These are phyloP conservation scores for Penicillium cataractarum DNA, from an alignment of 495 filamentous ascomycete species.

Conservation along the genomic window DNA sequence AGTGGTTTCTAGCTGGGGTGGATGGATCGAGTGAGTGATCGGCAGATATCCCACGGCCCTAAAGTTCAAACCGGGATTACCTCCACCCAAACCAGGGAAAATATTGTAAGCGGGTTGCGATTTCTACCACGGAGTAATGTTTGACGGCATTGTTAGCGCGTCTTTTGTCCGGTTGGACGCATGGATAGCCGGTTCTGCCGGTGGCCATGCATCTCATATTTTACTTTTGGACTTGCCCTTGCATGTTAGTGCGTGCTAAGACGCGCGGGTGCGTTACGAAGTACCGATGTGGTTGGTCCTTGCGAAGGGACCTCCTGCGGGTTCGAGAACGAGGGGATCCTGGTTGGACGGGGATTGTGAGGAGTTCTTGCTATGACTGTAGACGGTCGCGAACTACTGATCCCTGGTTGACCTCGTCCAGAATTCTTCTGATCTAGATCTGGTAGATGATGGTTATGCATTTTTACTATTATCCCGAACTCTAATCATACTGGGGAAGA, in stretches of 20 bases:
- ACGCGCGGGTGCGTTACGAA: not conserved
- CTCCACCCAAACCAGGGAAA: constrained; percentile 2
- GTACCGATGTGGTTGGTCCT: not conserved
- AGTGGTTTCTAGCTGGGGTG: constrained; percentile 9
- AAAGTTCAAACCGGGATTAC: constrained; percentile 12
- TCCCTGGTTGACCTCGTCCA: not conserved
- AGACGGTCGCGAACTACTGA: not conserved
- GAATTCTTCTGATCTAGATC: not conserved
- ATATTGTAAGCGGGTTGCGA: too few relatives aligned
- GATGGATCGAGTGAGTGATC: constrained; percentile 23
- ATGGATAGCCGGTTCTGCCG: not conserved
- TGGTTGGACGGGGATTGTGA: too few relatives aligned
- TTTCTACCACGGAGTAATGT: not conserved
- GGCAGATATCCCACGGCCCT: constrained; percentile 6
- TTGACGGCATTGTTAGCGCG: not conserved
- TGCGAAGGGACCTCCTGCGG: not conserved
- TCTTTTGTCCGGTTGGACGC: not conserved
- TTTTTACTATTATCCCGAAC: too few relatives aligned
- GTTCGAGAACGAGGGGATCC: not conserved
- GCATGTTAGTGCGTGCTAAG: not conserved
- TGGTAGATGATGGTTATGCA: not conserved
- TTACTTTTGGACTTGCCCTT: not conserved
- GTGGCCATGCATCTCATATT: not conserved
- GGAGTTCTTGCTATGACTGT: not conserved
- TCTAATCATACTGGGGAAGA: too few relatives aligned